A percentile compares a stretch with the other conserved stretches of the same genome.
Evolutionary conservation across 768 basidiomycete genomes (phyloP).

Genomic region (Agrocybe praecox): DNA sequence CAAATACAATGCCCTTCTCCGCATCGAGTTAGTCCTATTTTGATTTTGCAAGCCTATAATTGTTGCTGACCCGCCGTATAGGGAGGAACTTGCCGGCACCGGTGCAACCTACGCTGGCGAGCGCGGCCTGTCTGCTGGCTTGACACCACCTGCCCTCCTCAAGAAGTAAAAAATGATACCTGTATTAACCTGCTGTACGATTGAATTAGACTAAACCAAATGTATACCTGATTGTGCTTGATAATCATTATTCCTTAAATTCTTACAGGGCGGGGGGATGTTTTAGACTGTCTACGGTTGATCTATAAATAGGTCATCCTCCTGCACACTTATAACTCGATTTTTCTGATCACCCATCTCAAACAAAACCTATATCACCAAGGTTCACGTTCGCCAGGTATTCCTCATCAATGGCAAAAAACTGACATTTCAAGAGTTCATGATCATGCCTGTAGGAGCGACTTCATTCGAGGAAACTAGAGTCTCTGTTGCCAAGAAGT

Average conservation of each 20-base stretch:
- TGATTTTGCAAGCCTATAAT: not conserved
- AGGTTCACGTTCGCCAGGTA: constrained; percentile 14
- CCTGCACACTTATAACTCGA: not conserved
- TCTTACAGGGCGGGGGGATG: not conserved
- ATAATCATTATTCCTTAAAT: constrained; percentile 7
- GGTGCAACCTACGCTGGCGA: constrained; percentile 71
- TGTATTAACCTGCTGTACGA: constrained; percentile 11
- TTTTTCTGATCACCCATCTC: not conserved
- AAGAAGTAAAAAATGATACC: constrained; percentile 36
- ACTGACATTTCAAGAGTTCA: constrained; percentile 11
- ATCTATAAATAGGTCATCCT: constrained; percentile 6
- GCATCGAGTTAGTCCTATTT: constrained; percentile 73
- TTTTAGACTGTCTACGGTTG: constrained; percentile 1
- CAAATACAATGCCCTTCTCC: constrained; percentile 89
- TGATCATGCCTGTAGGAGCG: constrained; percentile 15
- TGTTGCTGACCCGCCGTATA: constrained; percentile 10
- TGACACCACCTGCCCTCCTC: constrained; percentile 64
- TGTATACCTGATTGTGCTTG: constrained; percentile 8
- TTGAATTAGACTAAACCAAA: constrained; percentile 12
- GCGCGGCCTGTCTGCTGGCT: constrained; percentile 75
- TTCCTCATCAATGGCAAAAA: constrained; percentile 12
- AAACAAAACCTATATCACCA: constrained; percentile 9
- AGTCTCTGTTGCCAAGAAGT: no score
- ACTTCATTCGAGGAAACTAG: constrained; percentile 7
- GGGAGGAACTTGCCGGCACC: constrained; percentile 59